A percentile compares a stretch with the other conserved stretches of the same genome.
These are phyloP conservation scores for Garcia nutans DNA, from an alignment of 345 rosid genomes.

Conservation along the genomic window DNA sequence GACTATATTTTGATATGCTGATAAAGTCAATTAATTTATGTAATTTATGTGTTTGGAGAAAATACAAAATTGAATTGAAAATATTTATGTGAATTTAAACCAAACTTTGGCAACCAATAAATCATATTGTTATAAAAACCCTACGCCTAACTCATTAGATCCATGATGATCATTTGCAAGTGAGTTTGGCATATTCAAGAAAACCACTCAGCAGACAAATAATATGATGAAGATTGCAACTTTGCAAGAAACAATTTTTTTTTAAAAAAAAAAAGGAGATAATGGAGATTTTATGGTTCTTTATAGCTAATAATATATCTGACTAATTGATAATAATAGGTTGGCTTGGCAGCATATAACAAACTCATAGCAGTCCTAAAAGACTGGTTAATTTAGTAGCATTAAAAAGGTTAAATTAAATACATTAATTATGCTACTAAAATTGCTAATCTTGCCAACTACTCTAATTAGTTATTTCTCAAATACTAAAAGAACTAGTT, in stretches of 20 bases:
- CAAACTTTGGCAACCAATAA: not conserved
- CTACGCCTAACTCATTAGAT: not conserved
- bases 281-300: not conserved
- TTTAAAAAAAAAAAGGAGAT: no score
- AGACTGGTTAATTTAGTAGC: not conserved
- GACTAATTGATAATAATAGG: not conserved
- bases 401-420: not conserved
- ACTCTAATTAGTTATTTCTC: no score
- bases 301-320: not conserved
- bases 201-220: not conserved
- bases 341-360: conserved; percentile 3
- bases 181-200: not conserved
- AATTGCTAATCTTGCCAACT: not conserved
- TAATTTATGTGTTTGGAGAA: no score
- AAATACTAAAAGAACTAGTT: no score
- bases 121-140: not conserved
- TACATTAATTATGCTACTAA: no score
- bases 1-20: no score
- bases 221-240: not conserved
- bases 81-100: not conserved
- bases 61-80: no score
- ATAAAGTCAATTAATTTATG: no score
- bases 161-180: not conserved
- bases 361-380: not conserved
- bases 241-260: no score